Percentiles rank a stretch among this genome's conserved stretches.
Conservation (phyloP, 2,329 filamentous ascomycete species). For the Aspergillus ibericus region DNA sequence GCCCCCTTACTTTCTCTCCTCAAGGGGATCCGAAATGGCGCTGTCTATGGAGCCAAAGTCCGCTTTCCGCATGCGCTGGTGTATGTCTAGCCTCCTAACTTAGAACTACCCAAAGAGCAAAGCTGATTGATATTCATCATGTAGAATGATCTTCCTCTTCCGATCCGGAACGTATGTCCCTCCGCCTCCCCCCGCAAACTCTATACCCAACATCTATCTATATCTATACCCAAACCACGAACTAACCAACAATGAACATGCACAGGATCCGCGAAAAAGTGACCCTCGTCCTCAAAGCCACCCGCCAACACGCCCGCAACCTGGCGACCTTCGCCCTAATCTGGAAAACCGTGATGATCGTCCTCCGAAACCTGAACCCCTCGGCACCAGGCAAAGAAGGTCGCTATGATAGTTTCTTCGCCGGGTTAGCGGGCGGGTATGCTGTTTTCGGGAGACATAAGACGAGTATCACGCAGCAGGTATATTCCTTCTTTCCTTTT, state of each 20-base stretch:
- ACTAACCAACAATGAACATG: not conserved
- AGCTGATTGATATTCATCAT: too few relatives aligned
- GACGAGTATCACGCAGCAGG: constrained; percentile 78
- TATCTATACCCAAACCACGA: constrained; percentile 3
- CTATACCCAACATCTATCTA: too few relatives aligned
- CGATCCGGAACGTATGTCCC: constrained; percentile 75
- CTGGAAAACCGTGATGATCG: constrained; percentile 81
- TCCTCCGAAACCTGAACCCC: constrained; percentile 61
- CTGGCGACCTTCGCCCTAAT: constrained; percentile 86
- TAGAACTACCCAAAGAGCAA: too few relatives aligned
- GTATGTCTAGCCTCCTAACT: too few relatives aligned
- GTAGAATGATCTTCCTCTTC: constrained; percentile 93
- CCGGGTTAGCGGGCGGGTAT: constrained; percentile 87
- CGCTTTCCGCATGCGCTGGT: constrained; percentile 97
- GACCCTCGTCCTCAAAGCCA: constrained; percentile 77
- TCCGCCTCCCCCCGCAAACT: too few relatives aligned
- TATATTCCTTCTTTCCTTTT: too few relatives aligned
- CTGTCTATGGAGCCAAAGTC: constrained; percentile 95
- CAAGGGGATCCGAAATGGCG: constrained; percentile 94
- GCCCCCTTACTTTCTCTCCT: constrained; percentile 80
- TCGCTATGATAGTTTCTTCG: constrained; percentile 79
- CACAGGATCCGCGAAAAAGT: constrained; percentile 70
- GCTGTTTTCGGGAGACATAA: constrained; percentile 82
- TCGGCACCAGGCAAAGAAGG: constrained; percentile 57
- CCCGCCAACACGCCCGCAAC: constrained; percentile 85